These are phyloP conservation scores for Thelonectria rubi DNA, from an alignment of 2,329 filamentous ascomycete species.

Conservation along the genomic window DNA sequence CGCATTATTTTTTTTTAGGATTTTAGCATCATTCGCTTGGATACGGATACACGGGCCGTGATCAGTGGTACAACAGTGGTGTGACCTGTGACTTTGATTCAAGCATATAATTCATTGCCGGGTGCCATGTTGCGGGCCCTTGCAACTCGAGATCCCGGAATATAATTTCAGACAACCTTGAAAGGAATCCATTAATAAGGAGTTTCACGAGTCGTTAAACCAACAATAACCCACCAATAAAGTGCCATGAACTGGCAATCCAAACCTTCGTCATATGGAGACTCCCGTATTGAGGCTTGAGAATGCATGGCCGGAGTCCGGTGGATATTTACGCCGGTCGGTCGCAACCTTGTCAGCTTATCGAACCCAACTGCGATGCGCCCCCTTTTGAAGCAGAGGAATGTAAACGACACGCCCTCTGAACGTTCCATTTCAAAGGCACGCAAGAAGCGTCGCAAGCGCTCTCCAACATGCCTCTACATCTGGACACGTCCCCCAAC, in stretches of 20 bases:
- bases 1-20: too few relatives aligned
- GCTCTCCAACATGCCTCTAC: constrained; percentile 35
- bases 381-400: constrained; percentile 29
- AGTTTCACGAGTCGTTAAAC: constrained; percentile 7
- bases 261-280: not conserved
- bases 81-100: constrained; percentile 4
- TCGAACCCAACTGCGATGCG: constrained; percentile 26
- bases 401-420: constrained; percentile 18
- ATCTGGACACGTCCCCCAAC: constrained; percentile 34
- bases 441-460: constrained; percentile 29
- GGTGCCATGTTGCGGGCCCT: too few relatives aligned
- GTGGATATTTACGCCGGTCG: constrained; percentile 38
- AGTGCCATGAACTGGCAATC: not conserved
- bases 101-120: not conserved
- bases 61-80: not conserved
- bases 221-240: constrained; percentile 25
- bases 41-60: too few relatives aligned
- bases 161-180: constrained; percentile 21
- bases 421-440: constrained; percentile 31
- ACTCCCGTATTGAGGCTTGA: not conserved
- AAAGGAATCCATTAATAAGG: constrained; percentile 13
- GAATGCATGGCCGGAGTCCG: constrained; percentile 22
- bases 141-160: not conserved
- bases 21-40: too few relatives aligned
- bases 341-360: constrained; percentile 30